phyloP scores from a whole-genome alignment of 176 grass and related monocot species.

The Juncus effusus region DNA sequence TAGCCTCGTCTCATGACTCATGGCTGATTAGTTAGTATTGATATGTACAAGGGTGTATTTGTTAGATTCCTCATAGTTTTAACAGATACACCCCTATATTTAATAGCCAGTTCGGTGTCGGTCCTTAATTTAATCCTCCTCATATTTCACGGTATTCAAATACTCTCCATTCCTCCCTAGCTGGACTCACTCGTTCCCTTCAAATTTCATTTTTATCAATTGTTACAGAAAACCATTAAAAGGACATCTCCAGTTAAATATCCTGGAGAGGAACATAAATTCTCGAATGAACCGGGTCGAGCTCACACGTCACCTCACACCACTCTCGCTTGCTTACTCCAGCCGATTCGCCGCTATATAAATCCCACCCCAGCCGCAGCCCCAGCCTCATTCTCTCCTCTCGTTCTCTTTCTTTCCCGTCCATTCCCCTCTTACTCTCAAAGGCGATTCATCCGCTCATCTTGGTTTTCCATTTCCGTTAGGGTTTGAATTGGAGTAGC shows the following conservation, averaged over 20 bases:
- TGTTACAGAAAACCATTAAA: background rate
- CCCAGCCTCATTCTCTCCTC: slow-evolving; percentile 12
- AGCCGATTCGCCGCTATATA: slow-evolving; percentile 24
- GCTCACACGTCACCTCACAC: slow-evolving; percentile 1
- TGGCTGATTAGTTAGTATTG: too few species aligned
- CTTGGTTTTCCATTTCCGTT: slow-evolving; percentile 1
- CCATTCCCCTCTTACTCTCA: slow-evolving; percentile 9
- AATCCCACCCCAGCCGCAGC: background rate
- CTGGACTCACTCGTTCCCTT: background rate
- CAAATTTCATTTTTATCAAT: background rate
- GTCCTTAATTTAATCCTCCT: slow-evolving; percentile 18
- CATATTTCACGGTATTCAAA: background rate
- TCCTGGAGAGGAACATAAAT: background rate
- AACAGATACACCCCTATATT: slow-evolving; percentile 3
- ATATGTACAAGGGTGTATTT: background rate
- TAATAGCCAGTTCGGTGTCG: slow-evolving; percentile 12
- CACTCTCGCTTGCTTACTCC: slow-evolving; percentile 10
- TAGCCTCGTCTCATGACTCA: background rate
- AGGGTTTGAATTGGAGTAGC: slow-evolving; percentile 25
- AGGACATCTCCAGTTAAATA: background rate
- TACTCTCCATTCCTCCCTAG: slow-evolving; percentile 1
- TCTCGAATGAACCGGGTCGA: background rate
- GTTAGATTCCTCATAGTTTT: background rate
- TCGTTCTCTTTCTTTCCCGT: background rate
- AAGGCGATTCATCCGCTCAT: slow-evolving; percentile 14